Percentiles rank a stretch among this genome's conserved stretches.
Conservation (phyloP, 2,329 filamentous ascomycete genomes). For the Zalaria obscura region DNA sequence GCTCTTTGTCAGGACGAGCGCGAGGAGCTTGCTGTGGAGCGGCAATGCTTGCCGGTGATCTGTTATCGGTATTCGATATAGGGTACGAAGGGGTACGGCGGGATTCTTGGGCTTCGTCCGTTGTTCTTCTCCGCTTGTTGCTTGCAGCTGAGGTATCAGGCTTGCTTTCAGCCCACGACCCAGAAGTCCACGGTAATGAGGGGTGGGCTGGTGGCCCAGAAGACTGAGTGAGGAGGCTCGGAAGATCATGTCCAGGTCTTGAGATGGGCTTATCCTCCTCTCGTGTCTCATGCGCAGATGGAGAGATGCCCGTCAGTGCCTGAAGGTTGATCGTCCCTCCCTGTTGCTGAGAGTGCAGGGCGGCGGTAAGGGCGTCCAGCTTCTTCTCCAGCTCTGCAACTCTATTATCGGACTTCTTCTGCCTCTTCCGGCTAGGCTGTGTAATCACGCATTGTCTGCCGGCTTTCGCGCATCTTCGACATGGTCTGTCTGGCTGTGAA, state of each 20-base stretch:
- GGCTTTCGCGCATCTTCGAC: slow-evolving; percentile 62
- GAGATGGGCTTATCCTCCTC: no score
- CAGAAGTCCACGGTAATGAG: neutral
- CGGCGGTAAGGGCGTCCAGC: slow-evolving; percentile 77
- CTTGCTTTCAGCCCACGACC: neutral
- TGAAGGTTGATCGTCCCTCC: neutral
- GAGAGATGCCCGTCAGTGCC: neutral
- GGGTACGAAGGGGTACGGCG: no score
- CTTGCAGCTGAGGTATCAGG: neutral
- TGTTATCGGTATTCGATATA: no score
- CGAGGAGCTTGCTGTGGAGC: no score
- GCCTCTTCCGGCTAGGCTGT: slow-evolving; percentile 59
- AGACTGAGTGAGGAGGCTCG: no score
- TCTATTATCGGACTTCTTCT: slow-evolving; percentile 82
- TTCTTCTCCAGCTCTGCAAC: slow-evolving; percentile 87
- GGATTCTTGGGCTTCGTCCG: neutral
- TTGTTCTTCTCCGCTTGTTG: neutral
- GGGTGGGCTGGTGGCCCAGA: neutral
- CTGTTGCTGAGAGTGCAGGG: slow-evolving; percentile 45
- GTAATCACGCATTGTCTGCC: slow-evolving; percentile 67
- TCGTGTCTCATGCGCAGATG: neutral
- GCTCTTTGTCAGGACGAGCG: neutral
- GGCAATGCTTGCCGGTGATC: no score
- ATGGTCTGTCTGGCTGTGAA: slow-evolving; percentile 41
- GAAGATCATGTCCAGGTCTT: no score